Base-by-base conservation (phyloP, 495 filamentous ascomycete genomes). In the Penicillium roqueforti region DNA sequence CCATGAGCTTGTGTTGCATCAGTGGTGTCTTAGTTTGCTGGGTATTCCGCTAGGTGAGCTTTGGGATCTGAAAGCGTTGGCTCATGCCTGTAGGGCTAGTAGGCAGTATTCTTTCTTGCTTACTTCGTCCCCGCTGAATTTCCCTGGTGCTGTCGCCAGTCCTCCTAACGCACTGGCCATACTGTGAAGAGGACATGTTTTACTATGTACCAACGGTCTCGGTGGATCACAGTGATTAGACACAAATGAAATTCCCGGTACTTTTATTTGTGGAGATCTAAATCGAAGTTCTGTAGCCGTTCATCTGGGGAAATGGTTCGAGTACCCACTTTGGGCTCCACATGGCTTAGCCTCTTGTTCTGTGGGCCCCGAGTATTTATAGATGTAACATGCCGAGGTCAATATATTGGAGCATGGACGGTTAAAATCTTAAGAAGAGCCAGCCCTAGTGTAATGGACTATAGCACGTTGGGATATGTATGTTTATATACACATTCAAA, bases 1-100 rank as follows among this genome's bases (percentile, higher is more conserved):
- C 32, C 59, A 50, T 5, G 25, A 53, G 18, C 23, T 61, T 55
- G 62, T 73, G 13, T 54, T 78, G 34, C 75, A 78, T 41, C 71
- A 69, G 49, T 75, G 68, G 55, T 73, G 71, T 51, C 50, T 75
- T 4, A 61, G 62, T 41, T 34, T 76, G 25, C 67, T 73, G 36
- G 74, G 81, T 1, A 72, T 80, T 67, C 74, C 77, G 1, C 77
- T 87, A 31, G 83, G 83, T 4, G 84, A 86, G 65, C 70, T 86
- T 6, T 86, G 82, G 80, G 78, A 85, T 63, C 67, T 86, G 16
- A 75, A 81, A 47, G 68, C 57, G 4, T 61, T 86, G 18, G 71
- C 75, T 0, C 74, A 74, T 38, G 59, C 73, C 28, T 83, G 82
- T 59, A 67, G 69, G 57, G 72, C 60, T 22, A 49, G 63, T 38